phyloP scores from a whole-genome alignment of 768 basidiomycete species.

The Hydnum rufescens region DNA sequence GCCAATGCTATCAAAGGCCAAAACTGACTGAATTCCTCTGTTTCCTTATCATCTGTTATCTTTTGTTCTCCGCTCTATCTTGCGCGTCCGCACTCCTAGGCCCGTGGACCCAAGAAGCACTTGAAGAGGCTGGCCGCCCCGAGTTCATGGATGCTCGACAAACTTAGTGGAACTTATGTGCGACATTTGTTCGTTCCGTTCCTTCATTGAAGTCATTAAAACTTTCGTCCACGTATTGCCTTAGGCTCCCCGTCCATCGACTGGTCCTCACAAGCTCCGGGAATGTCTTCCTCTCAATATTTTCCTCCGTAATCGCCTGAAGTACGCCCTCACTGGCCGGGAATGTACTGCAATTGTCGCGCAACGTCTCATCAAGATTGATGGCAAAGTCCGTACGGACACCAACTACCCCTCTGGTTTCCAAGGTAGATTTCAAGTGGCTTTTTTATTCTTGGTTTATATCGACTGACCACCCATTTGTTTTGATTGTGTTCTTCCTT shows the following conservation, averaged over 20 bases:
- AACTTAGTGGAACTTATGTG: conserved; percentile 88
- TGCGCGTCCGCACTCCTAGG: conserved; percentile 42
- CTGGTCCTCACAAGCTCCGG: conserved; percentile 97
- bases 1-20: no score
- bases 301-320: conserved; percentile 97
- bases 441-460: background rate
- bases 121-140: conserved; percentile 95
- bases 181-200: conserved; percentile 17
- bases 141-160: conserved; percentile 99
- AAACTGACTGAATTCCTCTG: no score
- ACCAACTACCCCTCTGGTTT: conserved; percentile 93
- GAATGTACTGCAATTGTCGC: conserved; percentile 91
- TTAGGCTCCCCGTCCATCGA: conserved; percentile 87
- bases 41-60: no score
- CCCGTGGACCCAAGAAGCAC: conserved; percentile 97
- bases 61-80: no score
- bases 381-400: conserved; percentile 96
- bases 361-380: conserved; percentile 95
- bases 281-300: conserved; percentile 94
- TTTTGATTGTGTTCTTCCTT: background rate
- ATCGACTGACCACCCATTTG: background rate
- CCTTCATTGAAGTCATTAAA: background rate
- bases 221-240: conserved; percentile 1
- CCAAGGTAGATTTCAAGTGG: conserved; percentile 46
- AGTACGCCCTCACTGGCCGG: conserved; percentile 93